Percentiles rank a stretch among this genome's conserved stretches.
Evolutionary conservation across 2,329 filamentous ascomycete genomes (phyloP).

Genomic region (Calonectria pauciramosa): DNA sequence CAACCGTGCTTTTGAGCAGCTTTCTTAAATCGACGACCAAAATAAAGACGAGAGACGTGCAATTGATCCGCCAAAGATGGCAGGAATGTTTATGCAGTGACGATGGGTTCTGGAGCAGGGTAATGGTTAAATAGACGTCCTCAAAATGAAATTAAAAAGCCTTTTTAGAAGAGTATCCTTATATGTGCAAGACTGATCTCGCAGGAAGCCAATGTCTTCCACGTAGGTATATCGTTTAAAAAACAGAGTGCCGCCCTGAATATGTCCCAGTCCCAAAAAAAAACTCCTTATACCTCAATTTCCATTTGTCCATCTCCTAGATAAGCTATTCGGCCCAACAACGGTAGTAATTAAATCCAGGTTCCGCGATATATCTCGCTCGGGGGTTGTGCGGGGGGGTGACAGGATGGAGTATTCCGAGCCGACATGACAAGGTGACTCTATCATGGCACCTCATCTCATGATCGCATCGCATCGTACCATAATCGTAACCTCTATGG

Average conservation of each 20-base stretch:
- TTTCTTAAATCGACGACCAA: conserved; percentile 75
- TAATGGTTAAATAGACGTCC: conserved; percentile 44
- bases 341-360: conserved; percentile 9
- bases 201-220: not conserved
- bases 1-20: conserved; percentile 98
- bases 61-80: conserved; percentile 30
- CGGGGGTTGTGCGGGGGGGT: not conserved
- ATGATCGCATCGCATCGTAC: conserved; percentile 30
- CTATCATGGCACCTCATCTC: conserved; percentile 36
- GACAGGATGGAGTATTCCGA: conserved; percentile 2
- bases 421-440: not conserved
- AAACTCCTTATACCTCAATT: conserved; percentile 23
- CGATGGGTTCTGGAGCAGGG: conserved; percentile 44
- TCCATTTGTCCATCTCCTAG: not conserved
- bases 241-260: conserved; percentile 17
- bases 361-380: not conserved
- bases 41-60: conserved; percentile 32
- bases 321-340: not conserved
- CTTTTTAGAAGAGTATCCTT: conserved; percentile 39
- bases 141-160: conserved; percentile 42
- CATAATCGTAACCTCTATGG: conserved; percentile 42
- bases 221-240: not conserved
- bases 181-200: conserved; percentile 10
- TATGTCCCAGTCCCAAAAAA: conserved; percentile 16
- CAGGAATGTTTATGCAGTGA: conserved; percentile 44